Evolutionary conservation across 1,284 basidiomycete species (phyloP).

Genomic region (Malassezia sp.): DNA sequence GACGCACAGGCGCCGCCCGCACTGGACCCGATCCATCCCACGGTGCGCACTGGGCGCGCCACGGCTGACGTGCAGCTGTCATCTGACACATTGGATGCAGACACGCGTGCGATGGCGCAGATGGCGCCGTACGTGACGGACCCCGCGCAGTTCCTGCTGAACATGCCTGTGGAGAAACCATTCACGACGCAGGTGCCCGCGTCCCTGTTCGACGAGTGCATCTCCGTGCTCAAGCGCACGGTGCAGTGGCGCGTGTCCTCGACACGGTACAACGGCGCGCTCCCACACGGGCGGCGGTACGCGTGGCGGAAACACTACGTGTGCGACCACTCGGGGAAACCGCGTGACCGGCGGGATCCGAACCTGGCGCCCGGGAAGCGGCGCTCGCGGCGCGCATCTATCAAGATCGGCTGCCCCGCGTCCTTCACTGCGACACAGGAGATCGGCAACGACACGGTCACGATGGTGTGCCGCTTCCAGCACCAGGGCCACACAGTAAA

Average conservation of each 20-base stretch:
- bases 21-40: slow-evolving; percentile 7
- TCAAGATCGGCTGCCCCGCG: slow-evolving; percentile 17
- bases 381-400: slow-evolving; percentile 13
- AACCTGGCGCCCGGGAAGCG: slow-evolving; percentile 16
- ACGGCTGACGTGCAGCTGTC: slow-evolving; percentile 4
- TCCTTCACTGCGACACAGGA: slow-evolving; percentile 18
- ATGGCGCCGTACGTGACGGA: slow-evolving; percentile 15
- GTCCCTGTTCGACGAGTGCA: slow-evolving; percentile 15
- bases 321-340: slow-evolving; percentile 17
- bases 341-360: slow-evolving; percentile 15
- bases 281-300: slow-evolving; percentile 16
- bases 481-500: slow-evolving; percentile 18
- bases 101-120: slow-evolving; percentile 10
- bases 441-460: slow-evolving; percentile 14
- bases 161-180: slow-evolving; percentile 14
- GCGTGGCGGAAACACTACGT: slow-evolving; percentile 18
- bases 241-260: slow-evolving; percentile 19
- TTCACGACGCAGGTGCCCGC: slow-evolving; percentile 18
- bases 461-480: slow-evolving; percentile 18
- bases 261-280: slow-evolving; percentile 17
- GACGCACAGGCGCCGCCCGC: no score
- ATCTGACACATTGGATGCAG: slow-evolving; percentile 3
- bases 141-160: slow-evolving; percentile 14
- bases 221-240: slow-evolving; percentile 13
- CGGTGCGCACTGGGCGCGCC: background rate